Conservation (phyloP, 495 filamentous ascomycete species). For the Amorphotheca resinae region DNA sequence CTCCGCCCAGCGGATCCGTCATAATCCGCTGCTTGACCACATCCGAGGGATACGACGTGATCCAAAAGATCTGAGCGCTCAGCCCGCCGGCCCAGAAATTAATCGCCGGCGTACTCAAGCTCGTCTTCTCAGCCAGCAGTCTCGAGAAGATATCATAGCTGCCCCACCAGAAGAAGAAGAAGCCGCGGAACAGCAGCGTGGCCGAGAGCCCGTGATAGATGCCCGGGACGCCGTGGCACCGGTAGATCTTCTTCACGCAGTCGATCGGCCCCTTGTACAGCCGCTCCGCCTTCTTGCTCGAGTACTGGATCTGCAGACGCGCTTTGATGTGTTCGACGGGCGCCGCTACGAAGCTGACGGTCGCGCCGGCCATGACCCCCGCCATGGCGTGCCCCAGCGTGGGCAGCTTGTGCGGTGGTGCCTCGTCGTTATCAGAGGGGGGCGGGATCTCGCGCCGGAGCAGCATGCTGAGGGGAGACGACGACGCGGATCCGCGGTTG, state of each 20-base stretch:
- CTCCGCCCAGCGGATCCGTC: constrained; percentile 75
- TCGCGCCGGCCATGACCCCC: constrained; percentile 75
- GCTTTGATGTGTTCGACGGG: constrained; percentile 96
- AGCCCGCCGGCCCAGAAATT: constrained; percentile 98
- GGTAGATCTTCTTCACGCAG: constrained; percentile 55
- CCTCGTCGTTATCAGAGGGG: constrained; percentile 9
- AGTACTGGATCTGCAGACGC: constrained; percentile 84
- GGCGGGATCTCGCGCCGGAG: constrained; percentile 6
- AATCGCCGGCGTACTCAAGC: constrained; percentile 61
- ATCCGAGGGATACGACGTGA: constrained; percentile 81
- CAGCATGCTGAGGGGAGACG: constrained; percentile 12
- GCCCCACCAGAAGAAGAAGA: constrained; percentile 98
- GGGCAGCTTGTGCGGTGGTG: constrained; percentile 40
- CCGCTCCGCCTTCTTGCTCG: constrained; percentile 56
- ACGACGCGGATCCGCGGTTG: constrained; percentile 26
- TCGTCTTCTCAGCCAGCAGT: constrained; percentile 49
- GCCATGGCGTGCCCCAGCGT: constrained; percentile 74
- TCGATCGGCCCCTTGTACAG: constrained; percentile 81
- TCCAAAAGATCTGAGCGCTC: constrained; percentile 87
- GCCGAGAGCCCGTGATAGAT: constrained; percentile 76
- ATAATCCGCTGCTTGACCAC: constrained; percentile 97
- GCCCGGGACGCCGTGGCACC: constrained; percentile 58
- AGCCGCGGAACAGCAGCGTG: constrained; percentile 77
- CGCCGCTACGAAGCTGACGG: constrained; percentile 83
- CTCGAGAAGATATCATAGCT: constrained; percentile 75